Evolutionary conservation across 305 asterid species (phyloP), one percentile per base, ranked within the genome.

Genomic region (Fraxinus albicans): DNA sequence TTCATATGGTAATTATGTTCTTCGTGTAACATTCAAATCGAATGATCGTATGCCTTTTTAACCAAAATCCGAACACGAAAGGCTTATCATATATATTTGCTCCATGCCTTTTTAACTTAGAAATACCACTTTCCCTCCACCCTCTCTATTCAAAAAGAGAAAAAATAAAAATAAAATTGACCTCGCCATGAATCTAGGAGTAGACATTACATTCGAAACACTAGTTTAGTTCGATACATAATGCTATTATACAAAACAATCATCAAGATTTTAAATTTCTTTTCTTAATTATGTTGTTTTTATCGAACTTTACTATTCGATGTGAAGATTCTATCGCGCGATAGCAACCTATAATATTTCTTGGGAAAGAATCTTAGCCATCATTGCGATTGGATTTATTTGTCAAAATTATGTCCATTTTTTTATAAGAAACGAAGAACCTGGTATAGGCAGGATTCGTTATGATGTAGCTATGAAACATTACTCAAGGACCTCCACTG

Each of bases 361-460:
- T 47, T 13, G 80, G 81, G 77, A 27, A 27, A 27, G 31, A 27
- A 84, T 84, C 84, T 83, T 58, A 50, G 81, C 77, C 86, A 86
- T 80, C 72, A 81, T 79, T 86, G 31, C 9, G 34, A 70, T 77
- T 80, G 80, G 83, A 76, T 53, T 55, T 80, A 53, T 1, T 76
- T 29, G 80, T 23, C 25, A 75, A 35, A 29, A 78, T 34, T 34
- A 4, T 34, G 36, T 34, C 3, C 36, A 34, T 33, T 33, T 33
- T 33, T 3, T 33, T 33, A 33, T 34, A 34, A 34, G 36, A 34
- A 34, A 34, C 36, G 6, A 34, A 34, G 42, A 38, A 38, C 42
- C 8, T 38, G 42, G 42, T 77, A 70, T 44, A 72, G 81, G 81
- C 79, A 75, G n/a, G 63, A 40, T n/a, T 44, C 34, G 40, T 35